Percentiles rank a stretch among this genome's conserved stretches.
Evolutionary conservation across 169 alveolate genomes (phyloP).

Genomic region (Theileria orientalis): DNA sequence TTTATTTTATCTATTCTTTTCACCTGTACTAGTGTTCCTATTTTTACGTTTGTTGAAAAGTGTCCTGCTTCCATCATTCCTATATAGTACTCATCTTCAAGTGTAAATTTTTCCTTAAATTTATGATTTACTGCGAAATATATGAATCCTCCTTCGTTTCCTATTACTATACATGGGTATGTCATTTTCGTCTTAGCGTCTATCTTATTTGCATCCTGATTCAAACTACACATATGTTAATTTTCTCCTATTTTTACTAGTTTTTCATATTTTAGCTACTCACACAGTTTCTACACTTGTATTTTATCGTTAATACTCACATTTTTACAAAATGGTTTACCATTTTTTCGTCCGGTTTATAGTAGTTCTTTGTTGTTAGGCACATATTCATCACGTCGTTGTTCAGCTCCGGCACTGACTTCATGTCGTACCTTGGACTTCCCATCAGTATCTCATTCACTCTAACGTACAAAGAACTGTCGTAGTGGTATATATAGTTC

Average conservation of each 20-base stretch:
- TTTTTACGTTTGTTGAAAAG: constrained; percentile 18
- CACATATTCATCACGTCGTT: neutral
- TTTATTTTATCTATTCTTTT: constrained; percentile 13
- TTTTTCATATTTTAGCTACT: neutral
- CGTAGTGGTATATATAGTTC: constrained; percentile 55
- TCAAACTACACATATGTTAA: neutral
- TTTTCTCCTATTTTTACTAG: no score
- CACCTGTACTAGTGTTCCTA: constrained; percentile 43
- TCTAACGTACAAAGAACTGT: constrained; percentile 41
- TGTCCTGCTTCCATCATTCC: constrained; percentile 58
- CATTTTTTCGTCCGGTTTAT: constrained; percentile 35
- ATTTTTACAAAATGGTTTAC: constrained; percentile 20
- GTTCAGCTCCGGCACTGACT: neutral
- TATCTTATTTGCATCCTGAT: constrained; percentile 31
- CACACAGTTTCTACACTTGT: neutral
- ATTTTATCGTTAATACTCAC: neutral
- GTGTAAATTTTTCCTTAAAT: constrained; percentile 33
- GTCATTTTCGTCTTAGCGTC: constrained; percentile 20
- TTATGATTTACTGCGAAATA: constrained; percentile 52
- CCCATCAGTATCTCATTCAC: constrained; percentile 6
- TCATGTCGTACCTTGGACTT: neutral
- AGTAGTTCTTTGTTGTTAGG: constrained; percentile 22
- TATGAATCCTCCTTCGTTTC: constrained; percentile 52
- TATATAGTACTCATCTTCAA: constrained; percentile 44
- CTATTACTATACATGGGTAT: constrained; percentile 51